Percentiles rank a stretch among this genome's conserved stretches.
These are phyloP conservation scores for Waitea zeae DNA, from an alignment of 1,284 basidiomycete species.

Conservation along the genomic window DNA sequence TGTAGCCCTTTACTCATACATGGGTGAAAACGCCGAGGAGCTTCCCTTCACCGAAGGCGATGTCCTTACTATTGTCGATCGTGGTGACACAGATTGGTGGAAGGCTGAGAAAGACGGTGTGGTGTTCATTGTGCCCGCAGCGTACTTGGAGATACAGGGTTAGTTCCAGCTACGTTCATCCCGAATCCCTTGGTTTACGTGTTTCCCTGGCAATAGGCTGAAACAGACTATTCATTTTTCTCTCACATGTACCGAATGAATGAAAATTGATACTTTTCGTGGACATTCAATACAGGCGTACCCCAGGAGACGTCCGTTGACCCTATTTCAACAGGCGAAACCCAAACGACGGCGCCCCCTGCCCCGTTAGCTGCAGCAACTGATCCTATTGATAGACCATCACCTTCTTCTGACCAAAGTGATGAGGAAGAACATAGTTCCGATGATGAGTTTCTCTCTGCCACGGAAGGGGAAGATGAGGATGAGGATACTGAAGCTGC, in stretches of 20 bases:
- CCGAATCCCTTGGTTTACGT: conserved; percentile 43
- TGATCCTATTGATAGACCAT: background rate
- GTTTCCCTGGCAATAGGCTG: conserved; percentile 44
- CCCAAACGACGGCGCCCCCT: background rate
- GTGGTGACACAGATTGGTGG: conserved; percentile 80
- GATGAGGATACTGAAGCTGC: conserved; percentile 34
- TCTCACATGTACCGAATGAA: conserved; percentile 21
- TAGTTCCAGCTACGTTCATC: conserved; percentile 40
- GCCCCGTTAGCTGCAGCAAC: no score
- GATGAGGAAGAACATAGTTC: conserved; percentile 31
- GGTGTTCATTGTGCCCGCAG: conserved; percentile 78
- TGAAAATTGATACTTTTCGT: conserved; percentile 1
- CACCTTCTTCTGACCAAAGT: conserved; percentile 20
- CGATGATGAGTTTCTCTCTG: conserved; percentile 34
- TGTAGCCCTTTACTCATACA: conserved; percentile 68
- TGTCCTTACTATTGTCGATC: conserved; percentile 60
- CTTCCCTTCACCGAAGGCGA: conserved; percentile 73
- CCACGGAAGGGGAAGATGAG: conserved; percentile 27
- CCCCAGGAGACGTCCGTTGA: no score
- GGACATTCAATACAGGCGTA: background rate
- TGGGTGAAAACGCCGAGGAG: conserved; percentile 57
- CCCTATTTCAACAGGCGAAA: no score
- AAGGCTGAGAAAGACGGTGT: conserved; percentile 74
- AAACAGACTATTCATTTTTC: conserved; percentile 37
- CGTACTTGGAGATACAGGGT: conserved; percentile 77